Percentiles rank a stretch among this genome's conserved stretches.
Conservation (phyloP, 495 filamentous ascomycete genomes). For the Talaromyces nanjingensis region DNA sequence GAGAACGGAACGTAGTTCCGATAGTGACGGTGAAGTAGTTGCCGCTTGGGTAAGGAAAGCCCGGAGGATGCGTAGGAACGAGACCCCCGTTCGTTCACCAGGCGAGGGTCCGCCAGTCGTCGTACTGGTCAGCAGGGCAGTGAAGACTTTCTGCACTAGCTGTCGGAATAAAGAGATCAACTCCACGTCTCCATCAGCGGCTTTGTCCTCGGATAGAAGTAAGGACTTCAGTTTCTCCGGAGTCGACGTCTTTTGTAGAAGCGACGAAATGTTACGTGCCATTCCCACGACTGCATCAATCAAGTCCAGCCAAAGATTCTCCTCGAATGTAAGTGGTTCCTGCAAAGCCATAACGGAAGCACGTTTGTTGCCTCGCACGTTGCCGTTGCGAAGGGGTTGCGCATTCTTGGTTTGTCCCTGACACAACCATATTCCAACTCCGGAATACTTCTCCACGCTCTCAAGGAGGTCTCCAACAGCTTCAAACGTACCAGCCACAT, state of each 20-base stretch:
- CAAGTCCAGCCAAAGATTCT: constrained; percentile 83
- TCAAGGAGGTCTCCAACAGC: constrained; percentile 56
- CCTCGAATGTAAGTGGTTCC: constrained; percentile 65
- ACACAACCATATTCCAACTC: constrained; percentile 93
- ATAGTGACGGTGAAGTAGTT: constrained; percentile 72
- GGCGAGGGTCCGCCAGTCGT: constrained; percentile 25
- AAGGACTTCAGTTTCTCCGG: background rate
- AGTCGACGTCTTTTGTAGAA: constrained; percentile 9
- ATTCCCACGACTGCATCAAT: constrained; percentile 80
- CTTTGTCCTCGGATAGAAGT: background rate
- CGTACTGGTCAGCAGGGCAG: constrained; percentile 71
- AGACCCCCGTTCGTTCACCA: constrained; percentile 49
- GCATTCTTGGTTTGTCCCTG: constrained; percentile 74
- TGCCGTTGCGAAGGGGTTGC: constrained; percentile 25
- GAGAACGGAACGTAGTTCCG: constrained; percentile 78
- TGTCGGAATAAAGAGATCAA: constrained; percentile 60
- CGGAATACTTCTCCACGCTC: constrained; percentile 76
- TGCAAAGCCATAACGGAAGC: constrained; percentile 37
- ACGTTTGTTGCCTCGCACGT: constrained; percentile 28
- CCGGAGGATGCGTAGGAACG: constrained; percentile 83
- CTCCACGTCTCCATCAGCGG: constrained; percentile 18
- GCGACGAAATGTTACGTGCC: constrained; percentile 51
- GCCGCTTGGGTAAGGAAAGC: constrained; percentile 85
- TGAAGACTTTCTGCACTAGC: constrained; percentile 85
- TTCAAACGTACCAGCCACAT: constrained; percentile 45